A percentile compares a stretch with the other conserved stretches of the same genome.
Evolutionary conservation across 2,329 filamentous ascomycete species (phyloP).

Genomic region (Coleophoma cylindrospora): DNA sequence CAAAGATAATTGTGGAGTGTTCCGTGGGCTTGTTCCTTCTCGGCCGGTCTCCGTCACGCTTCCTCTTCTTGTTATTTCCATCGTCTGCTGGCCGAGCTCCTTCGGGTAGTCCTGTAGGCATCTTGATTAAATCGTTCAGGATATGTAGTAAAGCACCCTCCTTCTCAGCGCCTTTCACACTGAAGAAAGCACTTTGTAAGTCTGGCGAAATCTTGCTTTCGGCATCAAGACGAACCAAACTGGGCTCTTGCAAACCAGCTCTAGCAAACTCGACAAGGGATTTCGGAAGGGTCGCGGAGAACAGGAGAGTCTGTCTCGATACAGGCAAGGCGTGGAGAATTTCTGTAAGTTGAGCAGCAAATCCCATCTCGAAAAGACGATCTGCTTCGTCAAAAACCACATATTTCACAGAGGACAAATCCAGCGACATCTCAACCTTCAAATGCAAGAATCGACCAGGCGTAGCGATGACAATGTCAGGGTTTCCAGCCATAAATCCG

Average conservation of each 20-base stretch:
- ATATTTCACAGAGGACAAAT: slow-evolving; percentile 87
- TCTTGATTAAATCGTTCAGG: slow-evolving; percentile 85
- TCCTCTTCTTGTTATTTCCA: slow-evolving; percentile 61
- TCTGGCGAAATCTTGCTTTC: slow-evolving; percentile 96
- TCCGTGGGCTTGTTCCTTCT: slow-evolving; percentile 70
- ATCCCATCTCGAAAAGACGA: slow-evolving; percentile 97
- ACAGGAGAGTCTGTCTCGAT: slow-evolving; percentile 83
- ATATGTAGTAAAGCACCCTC: slow-evolving; percentile 89
- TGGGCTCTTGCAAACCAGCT: slow-evolving; percentile 88
- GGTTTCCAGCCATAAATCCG: slow-evolving; percentile 84
- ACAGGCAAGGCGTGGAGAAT: slow-evolving; percentile 84
- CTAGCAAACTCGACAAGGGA: slow-evolving; percentile 94
- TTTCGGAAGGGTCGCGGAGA: slow-evolving; percentile 91
- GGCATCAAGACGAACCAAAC: slow-evolving; percentile 82
- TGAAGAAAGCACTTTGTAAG: slow-evolving; percentile 92
- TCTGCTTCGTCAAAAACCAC: slow-evolving; percentile 98
- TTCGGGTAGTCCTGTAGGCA: slow-evolving; percentile 66
- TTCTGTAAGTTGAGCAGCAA: slow-evolving; percentile 86
- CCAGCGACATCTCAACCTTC: slow-evolving; percentile 92
- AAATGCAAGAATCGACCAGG: slow-evolving; percentile 94
- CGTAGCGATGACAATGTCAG: slow-evolving; percentile 95
- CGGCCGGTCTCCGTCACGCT: slow-evolving; percentile 51
- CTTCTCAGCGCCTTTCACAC: slow-evolving; percentile 87
- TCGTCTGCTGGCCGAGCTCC: slow-evolving; percentile 29
- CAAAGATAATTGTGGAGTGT: slow-evolving; percentile 92